Conservation (phyloP, 163 green algal genomes). For the Scenedesmus sp. region DNA sequence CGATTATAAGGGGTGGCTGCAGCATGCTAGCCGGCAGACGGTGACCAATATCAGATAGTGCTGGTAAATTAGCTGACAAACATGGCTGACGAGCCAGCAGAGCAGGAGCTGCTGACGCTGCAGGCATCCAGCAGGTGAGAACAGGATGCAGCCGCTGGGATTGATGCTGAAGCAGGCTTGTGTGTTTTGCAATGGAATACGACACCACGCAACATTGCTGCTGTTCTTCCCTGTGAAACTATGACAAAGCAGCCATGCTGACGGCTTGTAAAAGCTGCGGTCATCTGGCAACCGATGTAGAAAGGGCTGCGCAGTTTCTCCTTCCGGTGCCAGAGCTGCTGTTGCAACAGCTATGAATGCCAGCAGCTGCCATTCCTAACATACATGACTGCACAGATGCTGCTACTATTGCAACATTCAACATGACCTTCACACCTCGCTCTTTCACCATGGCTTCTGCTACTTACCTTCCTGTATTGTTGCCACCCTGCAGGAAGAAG, state of each 20-base stretch:
- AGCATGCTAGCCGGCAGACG: not conserved
- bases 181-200: not conserved
- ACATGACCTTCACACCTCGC: not conserved
- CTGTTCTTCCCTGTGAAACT: too few relatives aligned
- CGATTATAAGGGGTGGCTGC: not conserved
- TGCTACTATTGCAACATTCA: too few relatives aligned
- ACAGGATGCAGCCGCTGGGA: not conserved
- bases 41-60: not conserved
- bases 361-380: not conserved
- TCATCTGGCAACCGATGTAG: too few relatives aligned
- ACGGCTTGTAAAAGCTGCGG: too few relatives aligned
- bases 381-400: too few relatives aligned
- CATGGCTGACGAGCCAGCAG: slow-evolving; percentile 22
- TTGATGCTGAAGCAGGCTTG: not conserved
- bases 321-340: too few relatives aligned
- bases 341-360: not conserved
- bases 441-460: too few relatives aligned
- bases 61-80: not conserved
- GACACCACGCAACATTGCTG: too few relatives aligned
- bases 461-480: not conserved
- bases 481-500: slow-evolving; percentile 17
- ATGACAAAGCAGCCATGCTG: too few relatives aligned
- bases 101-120: slow-evolving; percentile 35
- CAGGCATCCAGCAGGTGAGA: slow-evolving; percentile 29
- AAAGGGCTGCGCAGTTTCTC: too few relatives aligned